A percentile compares a stretch with the other conserved stretches of the same genome.
phyloP scores from a whole-genome alignment of 176 grass and related monocot genomes.

The Aegilops longissima region DNA sequence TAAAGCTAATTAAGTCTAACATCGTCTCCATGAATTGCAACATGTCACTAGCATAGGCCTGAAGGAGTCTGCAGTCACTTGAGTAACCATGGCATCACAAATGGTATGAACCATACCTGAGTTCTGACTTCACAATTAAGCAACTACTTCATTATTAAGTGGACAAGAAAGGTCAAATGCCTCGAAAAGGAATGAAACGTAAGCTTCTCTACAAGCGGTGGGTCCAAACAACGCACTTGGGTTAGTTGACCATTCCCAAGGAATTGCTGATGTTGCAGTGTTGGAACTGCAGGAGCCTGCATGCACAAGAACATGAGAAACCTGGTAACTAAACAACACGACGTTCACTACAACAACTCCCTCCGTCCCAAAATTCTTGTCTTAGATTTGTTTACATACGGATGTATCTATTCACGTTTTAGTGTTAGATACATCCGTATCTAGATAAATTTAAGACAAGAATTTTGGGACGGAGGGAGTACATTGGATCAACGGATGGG shows the following conservation, averaged over 20 bases:
- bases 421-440: no score
- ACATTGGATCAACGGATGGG: no score
- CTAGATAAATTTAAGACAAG: no score
- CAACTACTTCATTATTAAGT: neutral
- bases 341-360: no score
- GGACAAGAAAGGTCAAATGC: conserved; percentile 1
- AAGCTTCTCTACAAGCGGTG: neutral
- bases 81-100: neutral
- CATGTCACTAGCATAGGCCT: conserved; percentile 70
- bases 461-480: no score
- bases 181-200: neutral
- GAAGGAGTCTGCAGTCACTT: neutral
- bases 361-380: no score
- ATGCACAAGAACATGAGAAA: conserved; percentile 20
- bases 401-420: no score
- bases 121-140: neutral
- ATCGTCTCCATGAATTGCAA: conserved; percentile 53
- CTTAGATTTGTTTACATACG: no score
- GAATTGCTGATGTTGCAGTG: conserved; percentile 62
- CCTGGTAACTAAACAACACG: conserved; percentile 14
- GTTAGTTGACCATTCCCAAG: conserved; percentile 51
- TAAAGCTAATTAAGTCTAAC: no score
- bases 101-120: neutral
- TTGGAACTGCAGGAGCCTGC: conserved; percentile 48
- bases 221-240: conserved; percentile 44